Conservation (phyloP, 768 basidiomycete genomes). For the Termitomyces sp. region DNA sequence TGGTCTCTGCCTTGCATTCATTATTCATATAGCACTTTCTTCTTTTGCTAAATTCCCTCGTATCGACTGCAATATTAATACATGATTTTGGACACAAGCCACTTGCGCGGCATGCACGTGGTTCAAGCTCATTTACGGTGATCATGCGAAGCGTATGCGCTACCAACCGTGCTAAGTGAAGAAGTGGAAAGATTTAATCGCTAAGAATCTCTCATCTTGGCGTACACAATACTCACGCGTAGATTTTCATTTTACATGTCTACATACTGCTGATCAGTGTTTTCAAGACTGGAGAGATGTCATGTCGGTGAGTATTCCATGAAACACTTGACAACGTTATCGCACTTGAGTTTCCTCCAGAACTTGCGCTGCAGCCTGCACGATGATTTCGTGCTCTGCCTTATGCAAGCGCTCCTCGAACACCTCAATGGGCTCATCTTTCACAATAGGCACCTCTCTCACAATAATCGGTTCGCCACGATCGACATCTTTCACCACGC, state of each 20-base stretch:
- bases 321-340: not conserved
- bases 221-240: not conserved
- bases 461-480: slow-evolving; percentile 85
- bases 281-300: not conserved
- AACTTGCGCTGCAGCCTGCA: slow-evolving; percentile 72
- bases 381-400: slow-evolving; percentile 88
- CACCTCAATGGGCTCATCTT: slow-evolving; percentile 65
- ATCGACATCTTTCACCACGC: slow-evolving; percentile 91
- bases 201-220: no score
- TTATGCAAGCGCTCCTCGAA: slow-evolving; percentile 76
- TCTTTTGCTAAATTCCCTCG: no score
- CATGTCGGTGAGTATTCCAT: not conserved
- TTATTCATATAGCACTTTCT: not conserved
- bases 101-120: no score
- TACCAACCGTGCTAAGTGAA: not conserved
- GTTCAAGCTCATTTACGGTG: not conserved
- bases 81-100: not conserved
- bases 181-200: not conserved
- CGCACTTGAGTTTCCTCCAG: slow-evolving; percentile 38
- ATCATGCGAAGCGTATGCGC: no score
- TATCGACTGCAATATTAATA: not conserved
- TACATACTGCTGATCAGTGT: not conserved
- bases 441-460: slow-evolving; percentile 63
- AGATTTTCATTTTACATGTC: not conserved
- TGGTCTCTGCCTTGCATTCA: not conserved